A percentile compares a stretch with the other conserved stretches of the same genome.
These are phyloP conservation scores for Debaryomycetaceae sp. DNA, from an alignment of 1,139 yeast genomes.

Conservation along the genomic window DNA sequence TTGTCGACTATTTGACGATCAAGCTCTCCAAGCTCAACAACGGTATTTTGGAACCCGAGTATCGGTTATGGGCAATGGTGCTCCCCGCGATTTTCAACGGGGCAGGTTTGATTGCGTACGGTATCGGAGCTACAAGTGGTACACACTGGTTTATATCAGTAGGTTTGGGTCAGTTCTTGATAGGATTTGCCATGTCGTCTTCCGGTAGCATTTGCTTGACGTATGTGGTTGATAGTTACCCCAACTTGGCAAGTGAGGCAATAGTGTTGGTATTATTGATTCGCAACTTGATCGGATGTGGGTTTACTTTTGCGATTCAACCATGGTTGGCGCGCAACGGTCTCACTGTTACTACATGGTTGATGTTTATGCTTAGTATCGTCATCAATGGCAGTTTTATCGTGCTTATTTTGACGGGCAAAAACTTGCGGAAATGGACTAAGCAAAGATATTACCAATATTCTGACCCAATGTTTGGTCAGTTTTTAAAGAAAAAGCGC, in stretches of 20 bases:
- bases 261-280: constrained; percentile 48
- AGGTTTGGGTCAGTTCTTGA: constrained; percentile 46
- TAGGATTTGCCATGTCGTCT: constrained; percentile 57
- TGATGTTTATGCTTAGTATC: constrained; percentile 43
- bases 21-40: constrained; percentile 30
- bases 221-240: constrained; percentile 56
- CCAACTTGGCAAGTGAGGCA: constrained; percentile 50
- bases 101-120: constrained; percentile 35
- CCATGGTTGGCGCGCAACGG: constrained; percentile 44
- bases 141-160: constrained; percentile 50
- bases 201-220: constrained; percentile 54
- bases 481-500: too few species aligned
- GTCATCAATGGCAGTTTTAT: constrained; percentile 39
- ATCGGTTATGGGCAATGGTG: constrained; percentile 36
- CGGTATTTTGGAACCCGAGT: constrained; percentile 41
- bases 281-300: constrained; percentile 45
- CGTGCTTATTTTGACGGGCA: constrained; percentile 36
- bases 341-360: constrained; percentile 36
- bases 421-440: constrained; percentile 27
- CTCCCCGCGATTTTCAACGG: constrained; percentile 37
- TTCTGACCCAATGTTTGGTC: too few species aligned
- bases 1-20: constrained; percentile 38
- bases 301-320: constrained; percentile 43
- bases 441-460: constrained; percentile 14
- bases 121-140: constrained; percentile 26